phyloP scores from a whole-genome alignment of 73 alveolate species.

The Urostyla sp. region DNA sequence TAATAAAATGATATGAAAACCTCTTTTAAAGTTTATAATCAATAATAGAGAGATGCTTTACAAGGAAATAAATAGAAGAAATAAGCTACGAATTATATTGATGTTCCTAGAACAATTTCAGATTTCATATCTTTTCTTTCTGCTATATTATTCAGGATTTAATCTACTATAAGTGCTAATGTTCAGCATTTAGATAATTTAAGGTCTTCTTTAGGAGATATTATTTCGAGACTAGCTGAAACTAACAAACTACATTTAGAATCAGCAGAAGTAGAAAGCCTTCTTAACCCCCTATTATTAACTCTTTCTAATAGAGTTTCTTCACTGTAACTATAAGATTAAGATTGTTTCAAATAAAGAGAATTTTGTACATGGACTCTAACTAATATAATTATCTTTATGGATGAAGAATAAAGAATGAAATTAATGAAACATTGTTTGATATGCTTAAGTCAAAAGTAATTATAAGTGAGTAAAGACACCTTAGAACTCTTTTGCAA shows the following conservation, averaged over 20 bases:
- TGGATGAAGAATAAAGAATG: not conserved
- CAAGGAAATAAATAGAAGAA: constrained; percentile 2
- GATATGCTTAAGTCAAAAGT: not conserved
- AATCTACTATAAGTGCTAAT: constrained; percentile 3
- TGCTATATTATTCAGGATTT: constrained; percentile 27
- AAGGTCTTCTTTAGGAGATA: constrained; percentile 16
- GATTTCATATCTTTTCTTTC: constrained; percentile 30
- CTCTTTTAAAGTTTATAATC: constrained; percentile 6
- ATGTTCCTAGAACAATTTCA: constrained; percentile 46
- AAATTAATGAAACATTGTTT: not conserved
- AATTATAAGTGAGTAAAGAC: constrained; percentile 15
- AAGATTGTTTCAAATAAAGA: constrained; percentile 14
- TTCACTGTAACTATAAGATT: not conserved
- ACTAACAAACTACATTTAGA: constrained; percentile 25
- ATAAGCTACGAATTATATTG: not conserved
- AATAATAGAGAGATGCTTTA: constrained; percentile 38
- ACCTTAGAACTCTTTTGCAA: constrained; percentile 17
- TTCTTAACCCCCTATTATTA: constrained; percentile 16
- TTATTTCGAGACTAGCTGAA: constrained; percentile 17
- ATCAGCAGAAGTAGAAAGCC: not conserved
- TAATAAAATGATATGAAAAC: constrained; percentile 39
- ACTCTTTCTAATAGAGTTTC: not conserved
- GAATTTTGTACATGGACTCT: constrained; percentile 9
- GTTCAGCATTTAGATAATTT: not conserved
- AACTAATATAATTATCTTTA: not conserved